Conservation (phyloP, 1,284 basidiomycete genomes). For the Sporisorium sorghi region DNA sequence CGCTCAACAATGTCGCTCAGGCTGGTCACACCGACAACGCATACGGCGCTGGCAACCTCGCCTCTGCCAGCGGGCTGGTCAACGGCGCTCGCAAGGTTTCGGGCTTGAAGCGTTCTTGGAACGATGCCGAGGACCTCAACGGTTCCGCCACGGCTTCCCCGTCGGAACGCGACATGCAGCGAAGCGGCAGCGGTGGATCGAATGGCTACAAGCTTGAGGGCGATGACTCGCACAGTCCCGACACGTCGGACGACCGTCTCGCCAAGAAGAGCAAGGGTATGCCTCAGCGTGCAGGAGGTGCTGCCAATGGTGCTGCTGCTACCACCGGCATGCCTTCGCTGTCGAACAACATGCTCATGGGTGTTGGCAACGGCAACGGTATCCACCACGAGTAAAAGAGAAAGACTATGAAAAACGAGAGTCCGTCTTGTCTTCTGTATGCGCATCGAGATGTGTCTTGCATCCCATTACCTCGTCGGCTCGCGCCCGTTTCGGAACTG, state of each 20-base stretch:
- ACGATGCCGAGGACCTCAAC: slow-evolving; percentile 46
- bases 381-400: slow-evolving; percentile 41
- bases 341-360: slow-evolving; percentile 49
- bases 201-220: slow-evolving; percentile 52
- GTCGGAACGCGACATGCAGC: slow-evolving; percentile 52
- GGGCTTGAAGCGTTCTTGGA: slow-evolving; percentile 53
- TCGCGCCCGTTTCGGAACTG: neutral
- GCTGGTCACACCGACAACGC: slow-evolving; percentile 39
- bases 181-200: slow-evolving; percentile 45
- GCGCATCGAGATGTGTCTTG: neutral
- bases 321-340: slow-evolving; percentile 35
- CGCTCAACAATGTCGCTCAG: slow-evolving; percentile 38
- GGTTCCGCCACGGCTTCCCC: slow-evolving; percentile 45
- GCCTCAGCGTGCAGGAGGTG: slow-evolving; percentile 31
- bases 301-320: slow-evolving; percentile 9
- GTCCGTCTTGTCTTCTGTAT: neutral
- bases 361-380: slow-evolving; percentile 43
- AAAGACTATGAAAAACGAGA: too few species aligned
- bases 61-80: slow-evolving; percentile 30
- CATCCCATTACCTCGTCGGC: neutral
- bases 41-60: slow-evolving; percentile 45
- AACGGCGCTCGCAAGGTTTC: slow-evolving; percentile 52
- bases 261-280: slow-evolving; percentile 48
- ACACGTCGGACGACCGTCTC: slow-evolving; percentile 42
- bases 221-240: slow-evolving; percentile 47